phyloP scores from a whole-genome alignment of 306 rosid species.

The Castanospermum australe region DNA sequence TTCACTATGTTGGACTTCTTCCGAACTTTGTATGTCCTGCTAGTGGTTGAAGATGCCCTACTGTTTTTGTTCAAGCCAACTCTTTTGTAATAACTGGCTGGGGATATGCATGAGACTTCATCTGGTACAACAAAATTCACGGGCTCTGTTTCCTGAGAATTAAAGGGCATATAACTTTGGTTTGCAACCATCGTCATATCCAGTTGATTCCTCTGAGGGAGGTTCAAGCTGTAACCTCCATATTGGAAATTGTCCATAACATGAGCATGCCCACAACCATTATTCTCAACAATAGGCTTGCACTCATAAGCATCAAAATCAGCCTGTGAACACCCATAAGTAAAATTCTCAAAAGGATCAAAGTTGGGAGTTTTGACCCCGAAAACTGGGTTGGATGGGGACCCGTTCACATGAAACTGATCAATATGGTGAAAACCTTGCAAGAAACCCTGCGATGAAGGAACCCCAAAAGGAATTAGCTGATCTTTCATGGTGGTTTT shows the following conservation, averaged over 20 bases:
- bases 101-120: slow-evolving; percentile 61
- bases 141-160: slow-evolving; percentile 44
- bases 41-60: slow-evolving; percentile 21
- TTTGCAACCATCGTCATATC: slow-evolving; percentile 40
- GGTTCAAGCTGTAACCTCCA: slow-evolving; percentile 42
- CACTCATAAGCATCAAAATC: slow-evolving; percentile 41
- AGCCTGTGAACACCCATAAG: slow-evolving; percentile 19
- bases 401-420: slow-evolving; percentile 38
- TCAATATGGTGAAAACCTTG: slow-evolving; percentile 53
- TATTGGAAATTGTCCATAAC: slow-evolving; percentile 60
- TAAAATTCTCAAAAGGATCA: slow-evolving; percentile 35
- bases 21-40: slow-evolving; percentile 39
- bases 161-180: slow-evolving; percentile 32
- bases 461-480: slow-evolving; percentile 37
- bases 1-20: slow-evolving; percentile 63
- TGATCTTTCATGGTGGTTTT: slow-evolving; percentile 41
- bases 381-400: slow-evolving; percentile 33
- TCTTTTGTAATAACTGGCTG: slow-evolving; percentile 41
- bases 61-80: slow-evolving; percentile 35
- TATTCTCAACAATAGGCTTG: slow-evolving; percentile 48
- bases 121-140: slow-evolving; percentile 51
- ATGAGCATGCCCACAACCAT: slow-evolving; percentile 31
- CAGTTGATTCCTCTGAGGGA: slow-evolving; percentile 38
- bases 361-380: slow-evolving; percentile 38
- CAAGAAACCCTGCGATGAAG: slow-evolving; percentile 46